A percentile compares a stretch with the other conserved stretches of the same genome.
phyloP scores from a whole-genome alignment of 306 rosid genomes.

The Quercus glauca region DNA sequence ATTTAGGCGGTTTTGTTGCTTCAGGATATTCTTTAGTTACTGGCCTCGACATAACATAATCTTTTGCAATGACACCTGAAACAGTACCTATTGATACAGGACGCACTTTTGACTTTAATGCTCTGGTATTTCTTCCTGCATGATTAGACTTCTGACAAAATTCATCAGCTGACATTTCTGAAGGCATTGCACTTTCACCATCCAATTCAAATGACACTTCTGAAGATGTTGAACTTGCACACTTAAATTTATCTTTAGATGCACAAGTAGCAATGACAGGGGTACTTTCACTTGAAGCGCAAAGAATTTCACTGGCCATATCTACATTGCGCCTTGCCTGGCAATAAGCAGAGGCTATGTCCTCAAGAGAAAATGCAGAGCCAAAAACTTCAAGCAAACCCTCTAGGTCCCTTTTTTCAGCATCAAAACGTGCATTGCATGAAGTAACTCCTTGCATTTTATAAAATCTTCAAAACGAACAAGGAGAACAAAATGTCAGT shows the following conservation, averaged over 20 bases:
- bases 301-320: conserved; percentile 36
- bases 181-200: background rate
- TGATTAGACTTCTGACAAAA: conserved; percentile 2
- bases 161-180: background rate
- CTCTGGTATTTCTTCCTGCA: conserved; percentile 11
- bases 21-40: conserved; percentile 8
- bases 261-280: background rate
- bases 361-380: conserved; percentile 27
- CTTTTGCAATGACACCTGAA: conserved; percentile 38
- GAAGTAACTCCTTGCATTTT: conserved; percentile 20
- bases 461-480: conserved; percentile 1
- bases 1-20: conserved; percentile 26
- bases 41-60: conserved; percentile 11
- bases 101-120: conserved; percentile 18
- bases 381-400: conserved; percentile 30
- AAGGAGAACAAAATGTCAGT: background rate
- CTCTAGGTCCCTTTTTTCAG: conserved; percentile 19
- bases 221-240: conserved; percentile 11
- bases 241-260: conserved; percentile 7
- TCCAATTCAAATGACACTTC: background rate
- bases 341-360: conserved; percentile 36
- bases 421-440: background rate
- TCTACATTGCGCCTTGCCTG: conserved; percentile 21
- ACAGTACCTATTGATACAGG: conserved; percentile 31
- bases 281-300: background rate